Base-by-base conservation (phyloP, 768 basidiomycete genomes). In the Mrakia blollopis region DNA sequence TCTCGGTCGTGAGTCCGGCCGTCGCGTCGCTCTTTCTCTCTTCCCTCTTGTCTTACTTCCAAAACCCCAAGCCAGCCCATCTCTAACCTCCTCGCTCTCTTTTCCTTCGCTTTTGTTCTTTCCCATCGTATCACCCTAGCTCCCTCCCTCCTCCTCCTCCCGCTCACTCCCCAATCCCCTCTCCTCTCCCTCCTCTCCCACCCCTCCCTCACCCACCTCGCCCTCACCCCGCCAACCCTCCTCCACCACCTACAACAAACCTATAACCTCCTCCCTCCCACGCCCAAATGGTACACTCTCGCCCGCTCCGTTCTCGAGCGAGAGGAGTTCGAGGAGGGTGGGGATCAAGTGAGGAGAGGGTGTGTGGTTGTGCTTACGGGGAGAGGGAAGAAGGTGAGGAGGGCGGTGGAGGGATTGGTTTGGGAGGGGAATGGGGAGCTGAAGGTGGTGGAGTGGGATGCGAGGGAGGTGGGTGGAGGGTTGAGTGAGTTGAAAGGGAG, bases 271-370 rank as follows among this genome's bases (percentile, higher is more conserved):
- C 88, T 87, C 0, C 92, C 93, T 0, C 91, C 91, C 72, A 72
- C 57, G n/a, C 71, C 76, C 50, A 92, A 92, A 80, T 95, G 94
- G 84, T 94, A 91, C 92, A 85, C 86, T 52, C 86, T 93, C 16
- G 92, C 95, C 80, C 82, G 89, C 11, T 90, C 91, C 0, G 82
- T 92, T 76, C 88, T 89, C 8, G 72, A 73, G 8, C 74, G 89
- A 88, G 81, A 87, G 90, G 35, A 82, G 80, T 5, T 83, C 87
- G 75, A 74, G 18, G 65, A 88, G 90, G 79, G 83, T 83, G 74
- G 84, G 92, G 50, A 85, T 91, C 25, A 89, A 88, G 79, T 90
- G 1, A 4, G 57, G 4, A 7, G 57, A 90, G 0, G 80, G 84
- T 11, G 84, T 86, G 87, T 78, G 89, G 89, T 4, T 83, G 84